phyloP scores from a whole-genome alignment of 2,329 filamentous ascomycete species.

The Aspergillus phoenicis region DNA sequence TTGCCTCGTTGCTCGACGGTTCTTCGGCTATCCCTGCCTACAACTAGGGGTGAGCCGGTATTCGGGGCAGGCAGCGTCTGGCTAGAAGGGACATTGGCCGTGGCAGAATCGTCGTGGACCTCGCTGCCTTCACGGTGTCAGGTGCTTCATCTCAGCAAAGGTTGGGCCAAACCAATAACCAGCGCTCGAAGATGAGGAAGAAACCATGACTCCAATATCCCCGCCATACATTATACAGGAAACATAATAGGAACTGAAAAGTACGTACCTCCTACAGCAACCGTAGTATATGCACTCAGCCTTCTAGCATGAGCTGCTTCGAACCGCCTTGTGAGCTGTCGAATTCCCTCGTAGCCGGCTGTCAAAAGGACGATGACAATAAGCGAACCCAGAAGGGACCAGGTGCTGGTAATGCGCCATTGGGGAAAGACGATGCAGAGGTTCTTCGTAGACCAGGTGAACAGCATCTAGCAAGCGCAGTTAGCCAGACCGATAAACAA shows the following conservation, averaged over 20 bases:
- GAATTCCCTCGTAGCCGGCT: conserved; percentile 90
- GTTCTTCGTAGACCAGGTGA: conserved; percentile 91
- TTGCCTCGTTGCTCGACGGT: conserved; percentile 68
- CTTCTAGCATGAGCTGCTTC: conserved; percentile 60
- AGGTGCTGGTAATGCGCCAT: conserved; percentile 79
- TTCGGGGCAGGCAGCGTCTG: conserved; percentile 36
- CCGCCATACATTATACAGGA: conserved; percentile 10
- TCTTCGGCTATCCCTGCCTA: conserved; percentile 70
- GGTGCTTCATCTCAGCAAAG: conserved; percentile 26
- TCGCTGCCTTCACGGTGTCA: conserved; percentile 39
- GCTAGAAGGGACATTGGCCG: conserved; percentile 27
- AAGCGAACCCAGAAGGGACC: conserved; percentile 79
- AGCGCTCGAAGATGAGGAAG: conserved; percentile 6
- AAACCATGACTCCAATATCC: conserved; percentile 1
- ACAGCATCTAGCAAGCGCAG: conserved; percentile 73
- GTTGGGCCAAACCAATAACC: conserved; percentile 9
- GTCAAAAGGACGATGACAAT: conserved; percentile 78
- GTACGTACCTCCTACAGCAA: conserved; percentile 36
- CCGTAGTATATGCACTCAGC: conserved; percentile 50
- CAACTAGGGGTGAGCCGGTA: conserved; percentile 69
- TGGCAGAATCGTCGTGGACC: conserved; percentile 33
- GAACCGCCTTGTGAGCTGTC: conserved; percentile 74
- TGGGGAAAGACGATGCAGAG: conserved; percentile 93
- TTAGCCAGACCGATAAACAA: background rate
- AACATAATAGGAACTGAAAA: conserved; percentile 11